phyloP scores from a whole-genome alignment of 176 grass and related monocot genomes.

The Oryza officinalis region DNA sequence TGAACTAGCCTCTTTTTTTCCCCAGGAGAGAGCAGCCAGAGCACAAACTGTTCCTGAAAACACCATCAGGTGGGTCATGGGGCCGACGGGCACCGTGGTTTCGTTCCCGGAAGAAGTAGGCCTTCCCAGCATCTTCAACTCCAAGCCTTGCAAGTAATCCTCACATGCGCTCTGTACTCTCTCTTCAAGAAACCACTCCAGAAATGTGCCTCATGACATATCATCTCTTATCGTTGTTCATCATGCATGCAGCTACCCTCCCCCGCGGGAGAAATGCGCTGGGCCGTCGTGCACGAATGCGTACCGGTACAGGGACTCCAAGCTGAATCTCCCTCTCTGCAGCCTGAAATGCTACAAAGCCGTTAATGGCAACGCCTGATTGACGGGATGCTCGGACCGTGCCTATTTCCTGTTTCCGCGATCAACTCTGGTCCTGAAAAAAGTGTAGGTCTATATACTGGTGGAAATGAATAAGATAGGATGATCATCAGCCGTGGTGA shows the following conservation, averaged over 20 bases:
- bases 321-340: conserved; percentile 77
- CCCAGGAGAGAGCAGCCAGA: conserved; percentile 62
- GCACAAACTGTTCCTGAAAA: conserved; percentile 41
- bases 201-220: not conserved
- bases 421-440: not conserved
- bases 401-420: not conserved
- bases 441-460: not conserved
- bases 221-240: not conserved
- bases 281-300: conserved; percentile 58
- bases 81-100: conserved; percentile 63
- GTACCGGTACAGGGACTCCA: conserved; percentile 68
- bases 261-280: conserved; percentile 69
- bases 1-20: not conserved
- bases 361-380: conserved; percentile 39
- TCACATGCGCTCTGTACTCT: not conserved
- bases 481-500: not conserved
- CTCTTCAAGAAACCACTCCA: no score
- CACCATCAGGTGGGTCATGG: conserved; percentile 71
- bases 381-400: not conserved
- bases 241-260: conserved; percentile 57
- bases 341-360: conserved; percentile 79
- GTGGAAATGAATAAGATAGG: not conserved
- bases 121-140: conserved; percentile 82
- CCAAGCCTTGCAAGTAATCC: conserved; percentile 65
- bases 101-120: conserved; percentile 76